A percentile compares a stretch with the other conserved stretches of the same genome.
These are phyloP conservation scores for Roridomyces roridus DNA, from an alignment of 768 basidiomycete genomes.

Conservation along the genomic window DNA sequence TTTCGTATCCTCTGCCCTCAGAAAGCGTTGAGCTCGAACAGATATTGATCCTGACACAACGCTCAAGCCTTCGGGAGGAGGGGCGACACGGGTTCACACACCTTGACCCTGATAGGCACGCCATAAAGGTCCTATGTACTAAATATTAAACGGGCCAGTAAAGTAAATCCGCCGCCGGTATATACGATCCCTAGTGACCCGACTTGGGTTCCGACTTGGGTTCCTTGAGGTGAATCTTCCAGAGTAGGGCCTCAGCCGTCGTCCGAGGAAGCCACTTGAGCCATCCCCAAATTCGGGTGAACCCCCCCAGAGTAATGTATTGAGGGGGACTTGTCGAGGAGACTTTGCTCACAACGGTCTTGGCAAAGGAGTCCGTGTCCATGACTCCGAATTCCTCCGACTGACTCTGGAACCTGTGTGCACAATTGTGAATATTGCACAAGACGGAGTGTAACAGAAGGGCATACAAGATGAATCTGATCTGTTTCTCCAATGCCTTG, in stretches of 20 bases:
- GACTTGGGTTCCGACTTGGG: no score
- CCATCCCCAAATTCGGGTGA: no score
- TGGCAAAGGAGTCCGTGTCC: conserved; percentile 15
- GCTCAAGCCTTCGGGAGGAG: background rate
- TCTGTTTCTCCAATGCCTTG: conserved; percentile 12
- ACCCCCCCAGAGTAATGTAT: no score
- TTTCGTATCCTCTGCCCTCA: conserved; percentile 55
- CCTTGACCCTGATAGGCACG: conserved; percentile 65
- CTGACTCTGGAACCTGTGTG: conserved; percentile 14
- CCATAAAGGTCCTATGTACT: conserved; percentile 64
- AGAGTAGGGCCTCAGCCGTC: no score
- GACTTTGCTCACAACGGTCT: conserved; percentile 4
- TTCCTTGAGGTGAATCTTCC: no score
- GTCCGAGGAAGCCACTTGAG: no score
- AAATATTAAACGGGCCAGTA: no score
- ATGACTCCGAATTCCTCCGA: conserved; percentile 16
- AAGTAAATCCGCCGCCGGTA: no score
- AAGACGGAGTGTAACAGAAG: background rate
- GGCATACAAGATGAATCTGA: conserved; percentile 9
- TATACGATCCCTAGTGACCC: no score
- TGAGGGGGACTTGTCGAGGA: no score
- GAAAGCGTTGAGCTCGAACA: background rate
- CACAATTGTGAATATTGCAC: background rate
- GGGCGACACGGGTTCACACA: conserved; percentile 33
- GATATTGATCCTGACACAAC: conserved; percentile 21